Percentiles rank a stretch among this genome's conserved stretches.
Conservation (phyloP, 495 filamentous ascomycete species). For the Penicillium dipodomyicola region DNA sequence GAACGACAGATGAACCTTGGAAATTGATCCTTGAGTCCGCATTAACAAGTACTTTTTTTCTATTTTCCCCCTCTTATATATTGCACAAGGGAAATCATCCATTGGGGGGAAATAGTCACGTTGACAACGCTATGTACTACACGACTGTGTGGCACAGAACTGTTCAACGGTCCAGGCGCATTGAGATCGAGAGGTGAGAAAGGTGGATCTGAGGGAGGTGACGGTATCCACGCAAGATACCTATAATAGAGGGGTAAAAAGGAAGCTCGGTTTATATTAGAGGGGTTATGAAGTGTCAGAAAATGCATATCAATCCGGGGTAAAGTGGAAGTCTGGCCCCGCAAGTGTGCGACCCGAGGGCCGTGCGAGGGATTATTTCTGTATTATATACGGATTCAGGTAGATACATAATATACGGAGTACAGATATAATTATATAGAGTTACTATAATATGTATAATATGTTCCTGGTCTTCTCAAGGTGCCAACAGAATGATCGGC, state of each 20-base stretch:
- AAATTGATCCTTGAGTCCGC: not conserved
- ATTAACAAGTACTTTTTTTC: not conserved
- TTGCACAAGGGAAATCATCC: not conserved
- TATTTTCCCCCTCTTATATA: not conserved
- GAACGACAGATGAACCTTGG: not conserved
- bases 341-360: constrained; percentile 9
- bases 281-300: not conserved
- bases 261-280: not conserved
- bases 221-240: not conserved
- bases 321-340: constrained; percentile 6
- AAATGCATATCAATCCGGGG: constrained; percentile 12
- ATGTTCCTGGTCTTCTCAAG: not conserved
- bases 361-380: not conserved
- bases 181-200: not conserved
- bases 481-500: constrained; percentile 1
- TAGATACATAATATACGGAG: no score
- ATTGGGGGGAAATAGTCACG: not conserved
- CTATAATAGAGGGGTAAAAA: not conserved
- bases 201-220: not conserved
- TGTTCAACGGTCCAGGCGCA: not conserved
- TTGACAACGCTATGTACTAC: not conserved
- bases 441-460: not conserved
- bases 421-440: not conserved
- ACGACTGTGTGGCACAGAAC: not conserved
- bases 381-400: no score